Evolutionary conservation across 2,329 filamentous ascomycete genomes (phyloP), one percentile per base, ranked within the genome.

Genomic region (Fusarium acutatum): DNA sequence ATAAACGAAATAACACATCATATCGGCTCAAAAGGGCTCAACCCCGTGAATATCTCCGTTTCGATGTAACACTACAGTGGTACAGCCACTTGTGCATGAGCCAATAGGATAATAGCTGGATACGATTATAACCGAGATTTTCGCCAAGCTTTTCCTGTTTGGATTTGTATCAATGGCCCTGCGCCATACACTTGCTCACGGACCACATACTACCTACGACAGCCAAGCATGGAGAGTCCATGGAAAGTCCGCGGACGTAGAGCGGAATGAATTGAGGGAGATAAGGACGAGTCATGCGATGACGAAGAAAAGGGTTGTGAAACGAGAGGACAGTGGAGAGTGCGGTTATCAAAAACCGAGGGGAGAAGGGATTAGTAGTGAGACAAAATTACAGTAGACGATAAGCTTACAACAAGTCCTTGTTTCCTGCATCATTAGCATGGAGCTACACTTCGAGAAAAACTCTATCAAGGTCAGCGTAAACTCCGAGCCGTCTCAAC

Each of bases 311-410:
- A 4, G 7, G 4, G 14, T 2, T 6, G 7, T 38, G 34, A 28
- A 40, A 53, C 50, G n/a, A 1, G 50, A 30, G 7, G 7, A 18
- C 0, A 18, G 14, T 28, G 15, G 20, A 20, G 49, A 30, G 7
- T 40, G 3, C 4, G 7, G 7, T 2, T 9, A 9, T 2, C 1
- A 22, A 14, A 7, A 18, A 18, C 7, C 14, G 46, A 28, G 10
- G 5, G 6, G 9, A 4, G 3, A 30, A 4, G 10, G 15, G 11
- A 0, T 24, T 3, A 0, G 0, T 7, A 24, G 30, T 35, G 17
- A 35, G 30, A 35, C n/a, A 26, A 2, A 6, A 15, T 35, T 22
- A 1, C 13, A 52, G 6, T 52, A 5, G 15, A 5, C 6, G 24
- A 54, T 54, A 54, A 18, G 34, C 34, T 40, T 54, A 50, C 22